Evolutionary conservation across 805 yeast species (phyloP), one percentile per base, ranked within the genome.

Genomic region (Starmerella roubikii): DNA sequence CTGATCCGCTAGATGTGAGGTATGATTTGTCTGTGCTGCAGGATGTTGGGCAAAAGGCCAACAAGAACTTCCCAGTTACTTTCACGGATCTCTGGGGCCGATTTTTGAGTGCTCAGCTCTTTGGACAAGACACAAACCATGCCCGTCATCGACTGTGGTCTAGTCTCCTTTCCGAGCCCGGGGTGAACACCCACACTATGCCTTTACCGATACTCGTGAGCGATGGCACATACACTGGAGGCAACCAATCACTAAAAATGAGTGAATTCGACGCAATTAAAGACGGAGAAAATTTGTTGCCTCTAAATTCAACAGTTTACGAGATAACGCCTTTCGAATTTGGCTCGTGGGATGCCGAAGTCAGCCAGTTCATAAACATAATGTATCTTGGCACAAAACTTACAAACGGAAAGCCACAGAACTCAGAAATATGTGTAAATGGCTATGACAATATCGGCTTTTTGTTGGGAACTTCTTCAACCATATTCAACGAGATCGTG

Each of bases 321-420:
- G 68, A 64, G 48, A 34, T 62, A 47, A 58, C 54, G 35, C 86
- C 93, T 12, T 76, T 63, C 50, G 81, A 78, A 54, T 59, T 84
- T 53, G 95, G 95, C 12, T 76, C 93, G 4, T 84, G 93, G 93
- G 95, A 85, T 54, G 79, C 83, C 12, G 64, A 78, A 1, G 59
- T 81, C 39, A 64, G 68, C 39, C 61, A 78, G 3, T 84, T 85
- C 57, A 65, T 76, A 11, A 76, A 78, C 43, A 59, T 73, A 32
- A 68, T 74, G 56, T 83, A 78, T 54, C 56, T 81, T 34, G 94
- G 94, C 9, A 67, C 93, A 1, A 57, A 67, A 18, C 68, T 78
- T 26, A 51, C 65, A 20, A 65, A 73, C 44, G 94, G 94, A 30
- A 46, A 54, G 17, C 76, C 83, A 9, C 51, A 52, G 4, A 50